Base-by-base conservation (phyloP, 352 stramenopile species). In the Phytophthora crassamura region DNA sequence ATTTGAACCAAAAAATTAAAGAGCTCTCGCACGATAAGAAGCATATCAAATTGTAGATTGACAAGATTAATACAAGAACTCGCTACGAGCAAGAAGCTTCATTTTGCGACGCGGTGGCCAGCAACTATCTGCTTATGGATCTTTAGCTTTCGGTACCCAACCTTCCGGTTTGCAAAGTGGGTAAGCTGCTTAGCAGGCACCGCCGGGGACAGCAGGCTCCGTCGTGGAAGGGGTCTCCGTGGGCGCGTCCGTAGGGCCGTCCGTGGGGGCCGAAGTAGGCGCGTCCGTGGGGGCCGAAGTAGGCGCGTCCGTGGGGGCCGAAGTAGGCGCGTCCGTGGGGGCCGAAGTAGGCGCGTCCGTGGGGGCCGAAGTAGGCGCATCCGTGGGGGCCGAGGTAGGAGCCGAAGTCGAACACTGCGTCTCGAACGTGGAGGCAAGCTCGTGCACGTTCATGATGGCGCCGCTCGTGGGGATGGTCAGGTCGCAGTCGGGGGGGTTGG, bases 381-480 rank as follows among this genome's bases (percentile, higher is more conserved):
- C 41, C 4, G 64, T 70, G 4, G 59, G 52, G 7, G 64, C 42
- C 30, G 64, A 64, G 16, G 64, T 60, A 28, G 52, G 20, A 0
- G 28, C 53, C 7, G 65, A 14, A 9, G 56, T 38, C 0, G 62
- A 48, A 33, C 68, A 76, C 20, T 66, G 20, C 7, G 56, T 34
- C 38, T 71, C 55, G 43, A 75, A 75, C 0, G 35, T 63, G 35
- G 48, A 49, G 12, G 47, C 75, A 34, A 84, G 67, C 12, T 59
- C 14, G 41, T 76, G 60, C 15, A 82, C 62, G 55, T 84, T 84
- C 59, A 81, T 77, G 58, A 72, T 40, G 18, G 64, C 49, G 15
- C 42, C 22, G 59, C 73, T 84, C n/a, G 69, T 79, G 16, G 75
- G 73, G 51, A 84, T 78, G 36, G 18, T 50, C n/a, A 84, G 55